Evolutionary conservation across 129 eudicot species (phyloP).

Genomic region (Saussurea involucrata): DNA sequence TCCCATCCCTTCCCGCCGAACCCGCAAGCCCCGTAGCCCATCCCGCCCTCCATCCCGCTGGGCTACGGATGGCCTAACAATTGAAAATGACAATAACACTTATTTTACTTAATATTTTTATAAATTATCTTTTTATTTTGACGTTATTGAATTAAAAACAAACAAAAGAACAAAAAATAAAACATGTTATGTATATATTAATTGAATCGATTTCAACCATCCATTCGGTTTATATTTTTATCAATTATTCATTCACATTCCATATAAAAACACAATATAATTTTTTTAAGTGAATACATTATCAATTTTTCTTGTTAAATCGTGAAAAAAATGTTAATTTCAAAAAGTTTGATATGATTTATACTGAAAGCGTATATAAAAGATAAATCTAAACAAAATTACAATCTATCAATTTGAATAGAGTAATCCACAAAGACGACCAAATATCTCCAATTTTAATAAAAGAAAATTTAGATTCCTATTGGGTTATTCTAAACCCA

Average conservation of each 20-base stretch:
- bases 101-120: background rate
- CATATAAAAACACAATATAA: no score
- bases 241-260: background rate
- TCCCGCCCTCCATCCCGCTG: no score
- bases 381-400: background rate
- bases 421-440: background rate
- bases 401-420: no score
- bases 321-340: no score
- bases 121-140: background rate
- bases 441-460: background rate
- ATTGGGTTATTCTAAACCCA: no score
- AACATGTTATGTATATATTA: background rate
- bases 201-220: background rate
- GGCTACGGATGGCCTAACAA: no score
- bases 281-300: background rate
- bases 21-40: no score
- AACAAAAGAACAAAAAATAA: background rate
- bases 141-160: background rate
- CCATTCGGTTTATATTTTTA: background rate
- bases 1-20: no score
- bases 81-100: background rate
- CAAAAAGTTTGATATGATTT: no score
- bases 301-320: no score
- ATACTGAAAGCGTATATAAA: background rate
- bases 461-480: no score